Evolutionary conservation across 306 rosid species (phyloP), one percentile per base, ranked within the genome.

Genomic region (Lupinus albus): DNA sequence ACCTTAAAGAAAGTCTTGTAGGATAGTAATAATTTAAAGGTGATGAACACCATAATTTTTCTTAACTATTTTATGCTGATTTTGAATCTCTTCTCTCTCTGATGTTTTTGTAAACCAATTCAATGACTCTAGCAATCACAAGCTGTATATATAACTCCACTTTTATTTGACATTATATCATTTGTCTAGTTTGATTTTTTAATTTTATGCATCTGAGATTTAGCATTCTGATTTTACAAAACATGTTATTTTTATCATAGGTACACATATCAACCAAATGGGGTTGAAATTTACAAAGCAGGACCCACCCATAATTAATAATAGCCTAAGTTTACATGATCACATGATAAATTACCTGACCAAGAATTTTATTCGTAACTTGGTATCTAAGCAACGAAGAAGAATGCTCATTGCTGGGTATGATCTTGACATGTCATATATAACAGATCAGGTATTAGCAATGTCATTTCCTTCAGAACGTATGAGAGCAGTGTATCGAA

Each of bases 371-470:
- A 77, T 93, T n/a, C 94, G 94, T 17, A 88, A 89, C 81, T 82
- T 93, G 90, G 97, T 90, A 45, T 90, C 97, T 2, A 90, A 85
- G 87, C 82, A 93, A 73, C 77, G 99, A 39, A 70, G 99, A 77
- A 82, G 99, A 66, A 90, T 93, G 88, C 92, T 93, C 16, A 87
- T 90, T 49, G 91, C 80, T 30, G 99, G 99, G n/a, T 93, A 80
- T 82, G 99, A 93, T 85, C 97, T 93, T 67, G 99, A 93, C 83
- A 93, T 93, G 99, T 77, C 99, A 21, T 90, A 90, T 73, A 93
- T 90, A 61, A 84, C 96, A 5, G 99, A 93, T 59, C 84, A 79
- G 18, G 45, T 93, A 11, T 64, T 93, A 46, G 99, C 97, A 51
- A 93, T 93, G 99, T 93, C 97, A 6, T 93, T 93, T 75, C 99